Conservation (phyloP, 306 rosid genomes). For the Citrullus mucosospermus region DNA sequence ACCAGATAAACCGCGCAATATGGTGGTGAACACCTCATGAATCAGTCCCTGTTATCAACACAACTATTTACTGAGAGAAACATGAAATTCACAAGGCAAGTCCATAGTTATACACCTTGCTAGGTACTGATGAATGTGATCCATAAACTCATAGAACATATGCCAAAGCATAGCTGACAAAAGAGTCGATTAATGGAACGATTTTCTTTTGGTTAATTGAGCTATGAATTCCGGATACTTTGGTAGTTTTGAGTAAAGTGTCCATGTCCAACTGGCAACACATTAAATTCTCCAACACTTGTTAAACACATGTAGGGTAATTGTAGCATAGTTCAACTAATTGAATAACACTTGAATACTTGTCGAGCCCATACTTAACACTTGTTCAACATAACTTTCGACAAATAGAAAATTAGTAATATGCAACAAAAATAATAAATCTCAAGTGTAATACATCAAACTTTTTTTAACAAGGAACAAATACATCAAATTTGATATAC, state of each 20-base stretch:
- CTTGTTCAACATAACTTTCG: not conserved
- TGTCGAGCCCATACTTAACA: not conserved
- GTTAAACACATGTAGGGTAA: not conserved
- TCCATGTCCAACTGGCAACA: not conserved
- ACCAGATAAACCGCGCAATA: slow-evolving; percentile 79
- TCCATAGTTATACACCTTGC: not conserved
- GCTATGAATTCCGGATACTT: not conserved
- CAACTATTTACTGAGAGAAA: not conserved
- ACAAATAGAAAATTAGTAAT: not conserved
- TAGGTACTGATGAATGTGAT: not conserved
- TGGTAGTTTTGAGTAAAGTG: not conserved
- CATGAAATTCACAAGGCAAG: not conserved
- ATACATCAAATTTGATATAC: not conserved
- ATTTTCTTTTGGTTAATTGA: not conserved
- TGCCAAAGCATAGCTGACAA: not conserved
- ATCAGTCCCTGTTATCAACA: slow-evolving; percentile 71
- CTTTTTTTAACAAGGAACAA: not conserved
- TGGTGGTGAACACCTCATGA: slow-evolving; percentile 89
- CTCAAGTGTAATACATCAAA: not conserved
- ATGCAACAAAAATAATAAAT: not conserved
- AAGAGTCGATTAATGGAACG: not conserved
- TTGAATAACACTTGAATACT: not conserved
- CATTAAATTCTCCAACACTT: too few species aligned
- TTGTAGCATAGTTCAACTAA: not conserved
- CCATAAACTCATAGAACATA: not conserved